A percentile compares a stretch with the other conserved stretches of the same genome.
These are phyloP conservation scores for Candida piceae DNA, from an alignment of 805 yeast species.

Conservation along the genomic window DNA sequence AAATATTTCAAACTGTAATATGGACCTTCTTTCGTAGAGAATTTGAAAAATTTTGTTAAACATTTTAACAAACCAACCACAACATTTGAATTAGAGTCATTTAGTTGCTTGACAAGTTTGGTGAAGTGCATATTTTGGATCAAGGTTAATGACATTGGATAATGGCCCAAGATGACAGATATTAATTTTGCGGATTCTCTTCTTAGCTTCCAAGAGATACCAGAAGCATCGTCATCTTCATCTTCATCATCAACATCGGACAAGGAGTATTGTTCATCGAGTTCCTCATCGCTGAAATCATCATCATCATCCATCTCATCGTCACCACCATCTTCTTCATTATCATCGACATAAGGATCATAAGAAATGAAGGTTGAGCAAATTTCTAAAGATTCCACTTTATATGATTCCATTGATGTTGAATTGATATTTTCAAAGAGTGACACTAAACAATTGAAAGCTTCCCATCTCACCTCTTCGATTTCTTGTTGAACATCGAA, in stretches of 20 bases:
- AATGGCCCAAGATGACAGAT: constrained; percentile 32
- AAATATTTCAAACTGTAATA: constrained; percentile 27
- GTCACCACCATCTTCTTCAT: constrained; percentile 28
- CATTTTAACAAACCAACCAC: constrained; percentile 44
- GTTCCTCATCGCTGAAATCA: constrained; percentile 33
- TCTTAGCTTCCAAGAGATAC: constrained; percentile 57
- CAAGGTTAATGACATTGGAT: constrained; percentile 33
- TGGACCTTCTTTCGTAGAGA: constrained; percentile 26
- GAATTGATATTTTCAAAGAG: constrained; percentile 37
- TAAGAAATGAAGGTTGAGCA: constrained; percentile 33
- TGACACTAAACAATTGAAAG: constrained; percentile 35
- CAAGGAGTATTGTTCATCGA: constrained; percentile 36
- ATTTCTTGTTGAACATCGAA: constrained; percentile 28
- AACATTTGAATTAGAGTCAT: constrained; percentile 46
- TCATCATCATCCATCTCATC: constrained; percentile 26
- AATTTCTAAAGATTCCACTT: constrained; percentile 26
- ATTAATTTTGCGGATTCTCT: constrained; percentile 43
- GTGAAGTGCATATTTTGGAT: constrained; percentile 31
- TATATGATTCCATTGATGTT: constrained; percentile 24
- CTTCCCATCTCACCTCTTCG: constrained; percentile 43
- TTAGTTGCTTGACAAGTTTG: constrained; percentile 30
- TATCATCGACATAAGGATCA: constrained; percentile 39
- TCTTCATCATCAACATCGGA: constrained; percentile 42
- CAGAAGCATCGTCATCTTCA: constrained; percentile 35
- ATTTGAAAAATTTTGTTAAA: constrained; percentile 35